Evolutionary conservation across 2,329 filamentous ascomycete genomes (phyloP).

Genomic region (Lanzia echinophila): DNA sequence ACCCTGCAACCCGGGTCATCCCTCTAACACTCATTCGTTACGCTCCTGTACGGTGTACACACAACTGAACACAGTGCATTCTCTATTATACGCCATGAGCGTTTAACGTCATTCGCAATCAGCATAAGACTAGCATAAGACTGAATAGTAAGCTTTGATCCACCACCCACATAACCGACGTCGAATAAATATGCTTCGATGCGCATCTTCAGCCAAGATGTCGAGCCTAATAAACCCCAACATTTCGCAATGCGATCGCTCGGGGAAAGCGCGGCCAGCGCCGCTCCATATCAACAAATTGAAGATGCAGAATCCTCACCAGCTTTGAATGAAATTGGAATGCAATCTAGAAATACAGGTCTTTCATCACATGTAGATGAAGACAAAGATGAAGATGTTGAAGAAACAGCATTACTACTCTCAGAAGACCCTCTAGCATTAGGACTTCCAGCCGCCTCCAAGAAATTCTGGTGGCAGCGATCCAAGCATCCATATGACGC

Average conservation of each 20-base stretch:
- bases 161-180: not conserved
- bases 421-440: slow-evolving; percentile 8
- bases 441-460: slow-evolving; percentile 14
- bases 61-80: not conserved
- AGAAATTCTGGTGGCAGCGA: slow-evolving; percentile 23
- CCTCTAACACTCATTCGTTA: not conserved
- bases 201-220: not conserved
- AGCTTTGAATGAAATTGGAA: slow-evolving; percentile 45
- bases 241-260: not conserved
- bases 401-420: slow-evolving; percentile 1
- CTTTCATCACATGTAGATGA: not conserved
- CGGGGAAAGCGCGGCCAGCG: not conserved
- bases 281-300: not conserved
- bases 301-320: not conserved
- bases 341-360: slow-evolving; percentile 25
- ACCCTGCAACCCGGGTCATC: not conserved
- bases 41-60: not conserved
- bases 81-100: not conserved
- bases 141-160: not conserved
- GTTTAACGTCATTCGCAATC: not conserved
- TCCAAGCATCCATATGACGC: slow-evolving; percentile 18
- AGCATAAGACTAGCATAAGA: too few relatives aligned
- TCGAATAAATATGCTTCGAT: not conserved
- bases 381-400: slow-evolving; percentile 10
- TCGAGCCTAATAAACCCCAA: not conserved